A percentile compares a stretch with the other conserved stretches of the same genome.
Conservation (phyloP, 1,139 yeast species). For the Yamadazyma epiphylla region DNA sequence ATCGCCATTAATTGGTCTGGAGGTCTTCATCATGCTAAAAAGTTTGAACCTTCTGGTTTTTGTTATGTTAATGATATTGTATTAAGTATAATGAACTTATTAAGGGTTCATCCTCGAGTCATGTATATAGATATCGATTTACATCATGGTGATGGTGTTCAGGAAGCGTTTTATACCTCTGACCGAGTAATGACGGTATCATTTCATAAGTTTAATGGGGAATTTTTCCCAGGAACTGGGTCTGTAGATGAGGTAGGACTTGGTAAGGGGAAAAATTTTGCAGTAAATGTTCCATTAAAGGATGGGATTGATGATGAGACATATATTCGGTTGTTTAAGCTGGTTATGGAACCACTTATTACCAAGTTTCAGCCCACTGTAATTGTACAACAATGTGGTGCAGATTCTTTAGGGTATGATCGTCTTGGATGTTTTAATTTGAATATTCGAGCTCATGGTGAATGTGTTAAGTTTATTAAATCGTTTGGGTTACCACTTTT, state of each 20-base stretch:
- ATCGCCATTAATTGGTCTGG: conserved; percentile 97
- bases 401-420: conserved; percentile 90
- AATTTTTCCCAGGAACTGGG: conserved; percentile 95
- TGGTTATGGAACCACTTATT: conserved; percentile 84
- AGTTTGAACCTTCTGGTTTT: conserved; percentile 93
- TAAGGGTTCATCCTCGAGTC: conserved; percentile 93
- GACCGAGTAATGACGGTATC: conserved; percentile 98
- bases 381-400: conserved; percentile 88
- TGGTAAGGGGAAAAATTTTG: conserved; percentile 82
- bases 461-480: conserved; percentile 87
- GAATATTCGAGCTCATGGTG: conserved; percentile 92
- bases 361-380: conserved; percentile 78
- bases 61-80: conserved; percentile 75
- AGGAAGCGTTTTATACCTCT: conserved; percentile 94
- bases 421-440: conserved; percentile 89
- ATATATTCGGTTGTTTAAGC: conserved; percentile 69
- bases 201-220: conserved; percentile 93
- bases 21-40: conserved; percentile 95
- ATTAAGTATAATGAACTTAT: conserved; percentile 81
- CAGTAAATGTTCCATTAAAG: conserved; percentile 84
- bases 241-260: conserved; percentile 85
- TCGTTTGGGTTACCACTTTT: conserved; percentile 84
- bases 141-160: conserved; percentile 98
- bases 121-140: conserved; percentile 93
- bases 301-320: conserved; percentile 93